A percentile compares a stretch with the other conserved stretches of the same genome.
These are phyloP conservation scores for Stemphylium vesicarium DNA, from an alignment of 2,329 filamentous ascomycete species.

Conservation along the genomic window DNA sequence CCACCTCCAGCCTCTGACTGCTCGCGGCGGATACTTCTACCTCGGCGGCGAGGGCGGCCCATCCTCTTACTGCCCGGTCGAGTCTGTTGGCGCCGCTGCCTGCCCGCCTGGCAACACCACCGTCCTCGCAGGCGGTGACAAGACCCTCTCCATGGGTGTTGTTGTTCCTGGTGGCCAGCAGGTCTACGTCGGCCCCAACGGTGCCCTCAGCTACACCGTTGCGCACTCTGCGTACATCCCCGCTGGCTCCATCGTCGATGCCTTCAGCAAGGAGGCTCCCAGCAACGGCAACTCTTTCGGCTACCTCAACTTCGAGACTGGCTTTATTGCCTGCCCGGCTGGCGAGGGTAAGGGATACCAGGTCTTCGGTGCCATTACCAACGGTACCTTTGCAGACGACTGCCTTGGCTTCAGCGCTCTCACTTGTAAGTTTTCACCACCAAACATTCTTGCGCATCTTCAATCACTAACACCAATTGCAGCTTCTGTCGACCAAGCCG, in stretches of 20 bases:
- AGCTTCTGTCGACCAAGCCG: constrained; percentile 25
- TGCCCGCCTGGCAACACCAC: constrained; percentile 59
- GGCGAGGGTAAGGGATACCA: constrained; percentile 35
- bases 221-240: constrained; percentile 63
- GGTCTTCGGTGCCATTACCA: constrained; percentile 39
- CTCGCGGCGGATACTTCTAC: constrained; percentile 58
- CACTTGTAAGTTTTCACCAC: constrained; percentile 31
- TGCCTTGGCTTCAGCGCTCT: constrained; percentile 48
- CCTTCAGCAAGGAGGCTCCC: constrained; percentile 52
- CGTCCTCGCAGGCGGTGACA: constrained; percentile 50
- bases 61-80: constrained; percentile 57
- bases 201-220: constrained; percentile 62
- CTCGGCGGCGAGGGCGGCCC: constrained; percentile 53
- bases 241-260: constrained; percentile 56
- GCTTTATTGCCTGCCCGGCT: constrained; percentile 45
- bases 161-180: constrained; percentile 68
- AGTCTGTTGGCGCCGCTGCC: constrained; percentile 36
- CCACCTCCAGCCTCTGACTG: constrained; percentile 56
- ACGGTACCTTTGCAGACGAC: constrained; percentile 24
- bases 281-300: constrained; percentile 31
- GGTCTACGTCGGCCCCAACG: constrained; percentile 63
- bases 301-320: constrained; percentile 35
- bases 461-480: constrained; percentile 20
- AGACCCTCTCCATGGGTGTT: constrained; percentile 50
- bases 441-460: background rate